Conservation (phyloP, 148 eudicot species). For the Rhododendron simsii region DNA sequence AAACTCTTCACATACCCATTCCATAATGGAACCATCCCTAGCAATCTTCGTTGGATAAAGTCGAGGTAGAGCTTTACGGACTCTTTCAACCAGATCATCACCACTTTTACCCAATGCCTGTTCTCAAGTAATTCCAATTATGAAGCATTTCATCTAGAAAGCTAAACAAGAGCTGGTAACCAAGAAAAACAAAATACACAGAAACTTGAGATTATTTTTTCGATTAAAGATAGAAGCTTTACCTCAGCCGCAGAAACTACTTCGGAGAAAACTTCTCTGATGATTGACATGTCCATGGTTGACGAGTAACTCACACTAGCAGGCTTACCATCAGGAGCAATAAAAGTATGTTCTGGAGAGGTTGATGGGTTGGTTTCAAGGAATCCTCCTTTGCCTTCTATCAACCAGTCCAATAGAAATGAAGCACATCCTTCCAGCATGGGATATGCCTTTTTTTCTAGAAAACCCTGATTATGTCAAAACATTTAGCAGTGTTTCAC, state of each 20-base stretch:
- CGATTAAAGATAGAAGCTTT: neutral
- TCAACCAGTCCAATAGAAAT: slow-evolving; percentile 77
- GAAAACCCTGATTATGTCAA: slow-evolving; percentile 33
- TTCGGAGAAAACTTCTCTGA: slow-evolving; percentile 57
- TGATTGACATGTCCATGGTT: slow-evolving; percentile 83
- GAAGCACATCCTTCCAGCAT: slow-evolving; percentile 59
- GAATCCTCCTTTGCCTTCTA: slow-evolving; percentile 53
- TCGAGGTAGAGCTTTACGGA: slow-evolving; percentile 52
- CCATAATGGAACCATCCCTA: slow-evolving; percentile 71
- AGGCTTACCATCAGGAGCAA: slow-evolving; percentile 66
- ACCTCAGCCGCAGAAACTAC: slow-evolving; percentile 66
- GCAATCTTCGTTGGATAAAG: slow-evolving; percentile 55
- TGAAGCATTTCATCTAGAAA: neutral
- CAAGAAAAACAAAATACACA: neutral
- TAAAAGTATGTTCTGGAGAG: slow-evolving; percentile 77
- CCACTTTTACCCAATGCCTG: slow-evolving; percentile 55
- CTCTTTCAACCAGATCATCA: slow-evolving; percentile 51
- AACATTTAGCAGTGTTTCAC: neutral
- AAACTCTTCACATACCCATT: slow-evolving; percentile 45
- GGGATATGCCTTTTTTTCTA: slow-evolving; percentile 55
- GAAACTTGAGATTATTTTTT: neutral
- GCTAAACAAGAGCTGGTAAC: neutral
- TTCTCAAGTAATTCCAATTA: neutral
- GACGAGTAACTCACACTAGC: slow-evolving; percentile 88
- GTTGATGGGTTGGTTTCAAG: slow-evolving; percentile 91